These are phyloP conservation scores for Aspergillus sclerotiicarbonarius DNA, from an alignment of 495 filamentous ascomycete species.

Conservation along the genomic window DNA sequence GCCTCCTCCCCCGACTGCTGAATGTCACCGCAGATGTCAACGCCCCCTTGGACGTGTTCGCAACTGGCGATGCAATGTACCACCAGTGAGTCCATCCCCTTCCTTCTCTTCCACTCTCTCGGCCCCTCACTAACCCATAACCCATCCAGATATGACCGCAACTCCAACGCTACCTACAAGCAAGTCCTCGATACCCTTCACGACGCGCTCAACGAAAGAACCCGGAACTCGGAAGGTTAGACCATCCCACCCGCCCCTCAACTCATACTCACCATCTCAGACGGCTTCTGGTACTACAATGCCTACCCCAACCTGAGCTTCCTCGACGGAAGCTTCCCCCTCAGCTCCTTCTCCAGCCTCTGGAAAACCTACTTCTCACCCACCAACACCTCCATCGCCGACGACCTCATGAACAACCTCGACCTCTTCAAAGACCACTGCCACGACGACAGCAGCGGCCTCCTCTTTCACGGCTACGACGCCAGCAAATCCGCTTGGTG, in stretches of 20 bases:
- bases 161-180: constrained; percentile 34
- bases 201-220: constrained; percentile 46
- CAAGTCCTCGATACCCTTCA: constrained; percentile 42
- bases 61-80: constrained; percentile 37
- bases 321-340: constrained; percentile 56
- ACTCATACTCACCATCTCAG: constrained; percentile 14
- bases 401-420: constrained; percentile 54
- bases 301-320: constrained; percentile 58
- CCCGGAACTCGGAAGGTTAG: constrained; percentile 35
- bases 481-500: constrained; percentile 51
- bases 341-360: constrained; percentile 48
- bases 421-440: constrained; percentile 51
- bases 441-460: constrained; percentile 41
- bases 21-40: constrained; percentile 35
- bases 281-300: constrained; percentile 54
- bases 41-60: constrained; percentile 39
- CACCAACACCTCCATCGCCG: constrained; percentile 30
- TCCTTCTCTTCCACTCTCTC: background rate
- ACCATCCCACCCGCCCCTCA: background rate
- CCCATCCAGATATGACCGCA: constrained; percentile 25
- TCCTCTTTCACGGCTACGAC: constrained; percentile 61
- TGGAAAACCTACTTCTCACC: constrained; percentile 44
- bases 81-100: constrained; percentile 21
- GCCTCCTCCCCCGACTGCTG: constrained; percentile 24
- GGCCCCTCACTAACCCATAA: background rate